A percentile compares a stretch with the other conserved stretches of the same genome.
phyloP scores from a whole-genome alignment of 768 basidiomycete genomes.

The Phanerochaete sordida region DNA sequence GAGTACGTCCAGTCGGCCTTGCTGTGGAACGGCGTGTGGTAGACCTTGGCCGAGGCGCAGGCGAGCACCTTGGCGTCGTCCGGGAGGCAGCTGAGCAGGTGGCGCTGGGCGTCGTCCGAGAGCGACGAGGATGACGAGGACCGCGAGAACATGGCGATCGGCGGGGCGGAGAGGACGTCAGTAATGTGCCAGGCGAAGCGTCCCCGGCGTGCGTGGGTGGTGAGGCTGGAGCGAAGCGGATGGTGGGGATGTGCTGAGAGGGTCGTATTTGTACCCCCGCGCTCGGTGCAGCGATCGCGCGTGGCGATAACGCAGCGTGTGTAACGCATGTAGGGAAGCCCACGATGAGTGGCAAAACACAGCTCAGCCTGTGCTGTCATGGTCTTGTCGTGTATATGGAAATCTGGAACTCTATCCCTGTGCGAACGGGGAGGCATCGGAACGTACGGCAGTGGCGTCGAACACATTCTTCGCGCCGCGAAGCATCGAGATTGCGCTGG shows the following conservation, averaged over 20 bases:
- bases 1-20: slow-evolving; percentile 56
- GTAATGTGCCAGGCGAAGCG: not conserved
- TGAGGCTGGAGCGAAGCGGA: not conserved
- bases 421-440: not conserved
- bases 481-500: no score
- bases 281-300: not conserved
- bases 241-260: not conserved
- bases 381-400: not conserved
- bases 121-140: slow-evolving; percentile 8
- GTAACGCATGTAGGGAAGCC: not conserved
- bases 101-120: slow-evolving; percentile 16
- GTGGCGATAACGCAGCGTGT: slow-evolving; percentile 2
- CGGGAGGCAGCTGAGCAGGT: slow-evolving; percentile 23
- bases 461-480: not conserved
- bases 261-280: not conserved
- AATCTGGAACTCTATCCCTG: not conserved
- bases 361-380: not conserved
- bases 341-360: not conserved
- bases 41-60: slow-evolving; percentile 54
- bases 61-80: slow-evolving; percentile 38
- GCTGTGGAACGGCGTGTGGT: slow-evolving; percentile 52
- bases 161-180: not conserved
- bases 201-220: not conserved
- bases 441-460: not conserved
- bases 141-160: slow-evolving; percentile 4